Base-by-base conservation (phyloP, 345 rosid genomes). In the Brassica nigra region DNA sequence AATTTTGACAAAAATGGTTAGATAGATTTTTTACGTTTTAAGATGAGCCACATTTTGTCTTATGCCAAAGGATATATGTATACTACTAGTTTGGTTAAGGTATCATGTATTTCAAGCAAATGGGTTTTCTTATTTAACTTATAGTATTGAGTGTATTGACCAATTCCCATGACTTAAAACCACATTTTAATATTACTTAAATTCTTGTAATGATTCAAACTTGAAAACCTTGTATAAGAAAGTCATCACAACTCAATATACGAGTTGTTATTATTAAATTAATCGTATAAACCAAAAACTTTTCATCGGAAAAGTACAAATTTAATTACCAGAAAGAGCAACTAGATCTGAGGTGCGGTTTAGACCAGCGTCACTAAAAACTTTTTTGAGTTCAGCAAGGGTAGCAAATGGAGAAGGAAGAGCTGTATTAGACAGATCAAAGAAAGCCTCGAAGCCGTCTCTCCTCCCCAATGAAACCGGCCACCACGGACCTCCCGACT, bases 401-500 rank as follows among this genome's bases (percentile, higher is more conserved):
- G 70, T 36, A 11, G 31, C 66, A 42, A 37, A 62, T 28, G 83
- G 81, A 57, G 74, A 67, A 2, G 87, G 87, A 44, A 84, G 76
- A 66, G 76, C 76, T 27, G 63, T 67, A 34, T 84, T 66, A 49
- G 84, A 75, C 8, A 79, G 67, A 52, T 70, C 49, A 16, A 79
- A 70, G 73, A 79, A 82, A 23, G 85, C 87, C 30, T 74, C 57
- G 4, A 27, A 8, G 52, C 83, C 36, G 14, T 85, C 87, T 78
- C 82, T 79, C 61, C 85, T 85, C 61, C 85, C 87, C 37, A 85
- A 18, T 16, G 23, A 8, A 6, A 54, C 61, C 61, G 61, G 61
- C 61, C 61, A 54, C 61, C 61, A 54, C 16, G 83, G 85, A 33
- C 83, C 85, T 57, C 85, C 85, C 1, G 87, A 83, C 87, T 84